Evolutionary conservation across 257 asterid genomes (phyloP).

Genomic region (Nicotiana paniculata): DNA sequence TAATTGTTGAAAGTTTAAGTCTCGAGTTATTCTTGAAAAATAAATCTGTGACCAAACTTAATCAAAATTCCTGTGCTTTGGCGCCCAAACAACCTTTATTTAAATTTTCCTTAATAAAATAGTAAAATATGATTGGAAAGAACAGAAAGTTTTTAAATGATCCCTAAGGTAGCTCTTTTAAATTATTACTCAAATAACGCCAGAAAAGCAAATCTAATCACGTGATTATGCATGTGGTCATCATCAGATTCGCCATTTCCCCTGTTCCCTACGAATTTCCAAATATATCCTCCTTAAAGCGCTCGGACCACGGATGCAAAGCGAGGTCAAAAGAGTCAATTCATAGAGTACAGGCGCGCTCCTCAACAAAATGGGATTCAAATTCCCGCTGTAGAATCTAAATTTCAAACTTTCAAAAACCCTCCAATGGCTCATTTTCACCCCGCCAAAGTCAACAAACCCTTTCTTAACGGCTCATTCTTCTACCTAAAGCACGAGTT

Average conservation of each 20-base stretch:
- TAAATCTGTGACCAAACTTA: neutral
- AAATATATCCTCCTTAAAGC: neutral
- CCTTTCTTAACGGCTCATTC: conserved; percentile 33
- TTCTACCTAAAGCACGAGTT: neutral
- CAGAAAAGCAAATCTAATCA: neutral
- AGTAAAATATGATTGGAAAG: neutral
- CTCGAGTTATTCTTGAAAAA: neutral
- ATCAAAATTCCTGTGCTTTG: neutral
- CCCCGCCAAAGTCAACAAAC: conserved; percentile 51
- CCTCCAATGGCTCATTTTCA: conserved; percentile 34
- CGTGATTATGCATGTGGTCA: conserved; percentile 4
- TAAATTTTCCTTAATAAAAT: neutral
- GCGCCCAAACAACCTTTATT: neutral
- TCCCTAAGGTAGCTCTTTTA: neutral
- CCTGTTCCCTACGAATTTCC: neutral
- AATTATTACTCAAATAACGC: neutral
- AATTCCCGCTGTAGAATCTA: conserved; percentile 56
- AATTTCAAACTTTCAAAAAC: conserved; percentile 69
- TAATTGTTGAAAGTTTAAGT: neutral
- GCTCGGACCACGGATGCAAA: neutral
- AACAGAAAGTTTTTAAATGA: neutral
- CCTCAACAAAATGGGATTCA: conserved; percentile 17
- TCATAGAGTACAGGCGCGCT: conserved; percentile 19
- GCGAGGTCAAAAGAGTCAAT: conserved; percentile 22
- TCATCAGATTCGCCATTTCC: neutral